These are phyloP conservation scores for Euphrasia arctica DNA, from an alignment of 305 asterid species.

Conservation along the genomic window DNA sequence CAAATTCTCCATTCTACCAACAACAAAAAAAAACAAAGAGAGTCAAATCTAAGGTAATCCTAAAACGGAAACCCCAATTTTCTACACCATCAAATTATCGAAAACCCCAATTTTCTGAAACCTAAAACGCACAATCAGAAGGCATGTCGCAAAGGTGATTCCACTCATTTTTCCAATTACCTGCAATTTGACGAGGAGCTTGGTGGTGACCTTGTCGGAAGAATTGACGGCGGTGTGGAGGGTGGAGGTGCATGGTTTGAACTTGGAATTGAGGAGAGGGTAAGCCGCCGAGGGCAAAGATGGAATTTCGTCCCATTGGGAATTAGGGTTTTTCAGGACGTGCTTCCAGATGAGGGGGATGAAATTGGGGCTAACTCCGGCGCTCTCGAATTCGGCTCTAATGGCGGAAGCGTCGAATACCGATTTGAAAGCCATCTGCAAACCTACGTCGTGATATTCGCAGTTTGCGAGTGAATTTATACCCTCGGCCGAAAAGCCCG, in stretches of 20 bases:
- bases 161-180: constrained; percentile 27
- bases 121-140: constrained; percentile 15
- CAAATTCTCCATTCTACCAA: constrained; percentile 78
- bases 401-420: constrained; percentile 64
- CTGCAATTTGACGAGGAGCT: constrained; percentile 84
- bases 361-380: constrained; percentile 67
- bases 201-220: constrained; percentile 79
- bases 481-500: background rate
- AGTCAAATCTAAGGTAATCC: background rate
- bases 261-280: constrained; percentile 64
- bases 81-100: constrained; percentile 7
- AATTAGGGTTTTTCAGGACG: constrained; percentile 66
- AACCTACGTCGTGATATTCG: background rate
- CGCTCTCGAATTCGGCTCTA: constrained; percentile 61
- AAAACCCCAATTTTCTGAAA: background rate
- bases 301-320: constrained; percentile 76
- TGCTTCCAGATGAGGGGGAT: constrained; percentile 87
- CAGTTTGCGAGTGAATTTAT: background rate
- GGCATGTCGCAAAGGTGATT: no score
- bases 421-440: constrained; percentile 60
- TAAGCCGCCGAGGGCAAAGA: constrained; percentile 82
- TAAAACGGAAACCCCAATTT: no score
- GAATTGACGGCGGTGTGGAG: constrained; percentile 70
- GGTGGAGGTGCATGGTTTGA: constrained; percentile 60
- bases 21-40: constrained; percentile 6